Percentiles rank a stretch among this genome's conserved stretches.
phyloP scores from a whole-genome alignment of 768 basidiomycete genomes.

The Phlebiopsis flavidoalba region DNA sequence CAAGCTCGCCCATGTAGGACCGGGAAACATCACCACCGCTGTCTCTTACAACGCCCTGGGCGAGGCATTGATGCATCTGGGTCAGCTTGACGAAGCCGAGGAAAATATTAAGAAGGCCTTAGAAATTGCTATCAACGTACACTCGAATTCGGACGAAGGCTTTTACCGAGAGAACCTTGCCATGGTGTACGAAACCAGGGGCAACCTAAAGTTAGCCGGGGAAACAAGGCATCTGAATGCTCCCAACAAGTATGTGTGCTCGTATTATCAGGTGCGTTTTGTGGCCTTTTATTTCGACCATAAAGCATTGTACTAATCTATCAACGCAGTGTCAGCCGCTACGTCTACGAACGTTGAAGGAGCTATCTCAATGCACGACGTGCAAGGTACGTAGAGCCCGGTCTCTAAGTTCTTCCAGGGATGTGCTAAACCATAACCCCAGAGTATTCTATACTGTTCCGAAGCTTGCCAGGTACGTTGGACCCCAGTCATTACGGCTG shows the following conservation, averaged over 20 bases:
- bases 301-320: background rate
- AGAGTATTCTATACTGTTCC: conserved; percentile 25
- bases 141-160: conserved; percentile 28
- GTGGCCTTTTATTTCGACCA: background rate
- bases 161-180: conserved; percentile 35
- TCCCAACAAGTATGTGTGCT: conserved; percentile 25
- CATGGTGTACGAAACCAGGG: conserved; percentile 30
- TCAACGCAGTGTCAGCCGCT: conserved; percentile 16
- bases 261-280: conserved; percentile 21
- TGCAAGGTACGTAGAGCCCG: conserved; percentile 21
- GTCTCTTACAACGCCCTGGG: conserved; percentile 31
- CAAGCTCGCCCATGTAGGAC: conserved; percentile 23
- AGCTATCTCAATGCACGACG: conserved; percentile 19
- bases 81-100: conserved; percentile 32
- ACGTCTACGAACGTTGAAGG: conserved; percentile 9
- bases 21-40: conserved; percentile 23
- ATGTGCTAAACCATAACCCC: background rate
- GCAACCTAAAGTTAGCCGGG: conserved; percentile 26
- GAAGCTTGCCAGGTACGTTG: conserved; percentile 20
- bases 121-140: conserved; percentile 19
- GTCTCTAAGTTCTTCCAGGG: background rate
- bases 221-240: conserved; percentile 21
- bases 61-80: conserved; percentile 31
- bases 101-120: conserved; percentile 29
- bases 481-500: background rate